Base-by-base conservation (phyloP, 2,329 filamentous ascomycete species). In the Helminthosporium solani region DNA sequence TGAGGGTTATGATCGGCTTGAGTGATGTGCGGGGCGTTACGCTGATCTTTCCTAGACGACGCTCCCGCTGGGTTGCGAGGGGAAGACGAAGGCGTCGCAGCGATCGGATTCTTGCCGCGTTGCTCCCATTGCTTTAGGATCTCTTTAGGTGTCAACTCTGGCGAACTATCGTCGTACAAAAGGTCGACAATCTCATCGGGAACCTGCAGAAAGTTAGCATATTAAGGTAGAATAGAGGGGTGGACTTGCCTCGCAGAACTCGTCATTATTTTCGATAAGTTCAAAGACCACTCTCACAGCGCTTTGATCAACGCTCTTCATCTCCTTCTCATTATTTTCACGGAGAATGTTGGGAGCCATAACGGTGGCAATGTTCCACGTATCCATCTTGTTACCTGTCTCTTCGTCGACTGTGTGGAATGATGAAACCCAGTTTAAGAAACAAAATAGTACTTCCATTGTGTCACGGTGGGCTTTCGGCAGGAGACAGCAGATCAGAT, bases 331-430 rank as follows among this genome's bases (percentile, higher is more conserved):
- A 44, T 66, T 77, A 49, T 76, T 82, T 55, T 86, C 88, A 59
- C 88, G 91, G 11, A 96, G 79, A 51, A 99, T 90, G 62, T 99
- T 99, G 0, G 94, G 94, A 4, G 92, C 91, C 70, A 99, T 96
- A 53, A 99, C 94, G 2, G 95, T 97, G 3, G 94, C 90, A 53
- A 99, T 80, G 64, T 99, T 99, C 75, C 95, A 90, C 42, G 95
- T 88, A 68, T 99, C 94, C 94, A 99, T 99, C 78, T 97, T 96
- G 59, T 92, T 96, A 20, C 94, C 94, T 18, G 87, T 88, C 67
- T 99, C 94, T 63, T 99, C 94, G 60, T 99, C 94, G 12, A 99
- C 85, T 64, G 96, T 91, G 52, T 95, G 92, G 76, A 99, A 99
- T 1, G 91, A 96, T 3, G 91, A 90, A 4, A 91, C 90, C 92